Base-by-base conservation (phyloP, 164 flowering plant species). In the Macadamia tetraphylla region DNA sequence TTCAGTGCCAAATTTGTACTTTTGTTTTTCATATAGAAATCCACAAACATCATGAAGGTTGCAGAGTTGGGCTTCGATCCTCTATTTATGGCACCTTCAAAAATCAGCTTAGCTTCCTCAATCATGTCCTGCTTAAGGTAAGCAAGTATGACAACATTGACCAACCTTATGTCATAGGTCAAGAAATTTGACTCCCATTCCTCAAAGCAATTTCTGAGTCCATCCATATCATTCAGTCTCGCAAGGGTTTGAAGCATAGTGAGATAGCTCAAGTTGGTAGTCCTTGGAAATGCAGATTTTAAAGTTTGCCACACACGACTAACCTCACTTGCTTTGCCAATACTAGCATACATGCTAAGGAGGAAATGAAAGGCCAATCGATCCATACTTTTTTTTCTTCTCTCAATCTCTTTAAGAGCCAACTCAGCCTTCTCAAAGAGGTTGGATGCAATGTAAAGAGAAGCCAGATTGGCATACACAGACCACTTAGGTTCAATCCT, bases 381-480 rank as follows among this genome's bases (percentile, higher is more conserved):
- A 70, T 90, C 88, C 48, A 89, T 80, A 48, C 90, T 87, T 6
- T 84, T 79, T 40, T 91, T 80, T 77, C 82, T 81, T 61, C 73
- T 75, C 78, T 91, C 97, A 68, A 86, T 75, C 74, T 74, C 84
- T 76, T 76, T 90, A 76, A 91, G 71, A 76, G 81, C 83, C 5
- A 77, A 81, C 70, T 86, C 84, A 30, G 93, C 97, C 66, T 90
- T 90, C 44, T 82, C 87, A 53, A 75, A 29, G 57, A 73, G 70
- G 46, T 85, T 86, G 53, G 79, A 76, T 73, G 79, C 91, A 48
- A 86, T 77, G 67, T 90, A 94, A 83, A 86, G 75, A 6, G 92
- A 76, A 57, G 97, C 96, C 86, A 94, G 73, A 29, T 96, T 87
- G 81, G 93, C 84, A 64, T 74, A 91, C 8, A 96, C 90, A 53